These are phyloP conservation scores for Plasmodium cynomolgi DNA, from an alignment of 169 alveolate species.

Conservation along the genomic window DNA sequence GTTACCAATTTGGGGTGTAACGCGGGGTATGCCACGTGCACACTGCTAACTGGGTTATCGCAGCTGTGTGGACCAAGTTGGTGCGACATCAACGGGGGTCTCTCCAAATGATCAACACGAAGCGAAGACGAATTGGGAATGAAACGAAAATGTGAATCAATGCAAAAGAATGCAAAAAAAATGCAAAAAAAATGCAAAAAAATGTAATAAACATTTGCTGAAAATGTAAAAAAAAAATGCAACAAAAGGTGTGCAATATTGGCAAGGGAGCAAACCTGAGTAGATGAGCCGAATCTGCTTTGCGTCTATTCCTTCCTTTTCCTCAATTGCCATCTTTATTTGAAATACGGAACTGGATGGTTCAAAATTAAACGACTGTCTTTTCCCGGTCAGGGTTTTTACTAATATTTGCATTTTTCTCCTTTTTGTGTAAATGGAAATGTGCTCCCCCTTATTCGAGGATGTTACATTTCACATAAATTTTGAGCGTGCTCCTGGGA, in stretches of 20 bases:
- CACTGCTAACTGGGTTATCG: not conserved
- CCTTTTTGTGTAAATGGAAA: not conserved
- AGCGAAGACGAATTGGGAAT: not conserved
- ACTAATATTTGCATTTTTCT: conserved; percentile 91
- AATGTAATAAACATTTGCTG: too few species aligned
- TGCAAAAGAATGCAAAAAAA: not conserved
- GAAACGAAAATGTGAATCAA: not conserved
- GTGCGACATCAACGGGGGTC: not conserved
- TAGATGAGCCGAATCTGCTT: conserved; percentile 92
- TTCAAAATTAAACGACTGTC: conserved; percentile 94
- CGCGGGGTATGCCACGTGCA: not conserved
- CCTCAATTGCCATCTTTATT: conserved; percentile 95
- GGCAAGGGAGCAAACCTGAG: conserved; percentile 79
- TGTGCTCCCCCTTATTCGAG: conserved; percentile 1
- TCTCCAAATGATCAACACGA: conserved; percentile 1
- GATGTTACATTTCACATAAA: conserved; percentile 48
- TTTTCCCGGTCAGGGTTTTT: conserved; percentile 95
- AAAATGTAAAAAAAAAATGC: not conserved
- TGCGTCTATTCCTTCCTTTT: conserved; percentile 91
- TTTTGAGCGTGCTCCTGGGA: not conserved
- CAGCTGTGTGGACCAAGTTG: not conserved
- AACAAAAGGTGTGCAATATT: not conserved
- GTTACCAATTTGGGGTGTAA: not conserved
- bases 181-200: not conserved
- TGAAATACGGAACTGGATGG: conserved; percentile 94